Percentiles rank a stretch among this genome's conserved stretches.
phyloP scores from a whole-genome alignment of 2,329 filamentous ascomycete genomes.

The Trichoderma sp. region DNA sequence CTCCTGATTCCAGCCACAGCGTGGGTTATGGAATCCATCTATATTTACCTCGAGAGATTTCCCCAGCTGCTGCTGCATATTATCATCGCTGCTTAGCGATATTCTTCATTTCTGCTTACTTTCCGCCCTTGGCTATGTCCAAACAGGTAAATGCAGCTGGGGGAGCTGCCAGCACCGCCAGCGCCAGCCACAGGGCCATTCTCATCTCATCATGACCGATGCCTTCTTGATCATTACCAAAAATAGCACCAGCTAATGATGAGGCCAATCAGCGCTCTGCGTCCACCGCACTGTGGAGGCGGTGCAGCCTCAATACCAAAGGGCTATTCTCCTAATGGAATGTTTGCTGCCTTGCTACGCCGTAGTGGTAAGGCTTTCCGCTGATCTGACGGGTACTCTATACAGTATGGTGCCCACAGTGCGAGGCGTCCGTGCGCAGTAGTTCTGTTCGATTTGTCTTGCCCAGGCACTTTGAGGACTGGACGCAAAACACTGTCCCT shows the following conservation, averaged over 20 bases:
- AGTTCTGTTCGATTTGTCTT: background rate
- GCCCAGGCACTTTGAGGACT: background rate
- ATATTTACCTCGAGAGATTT: background rate
- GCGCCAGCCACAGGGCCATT: conserved; percentile 10
- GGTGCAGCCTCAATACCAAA: conserved; percentile 11
- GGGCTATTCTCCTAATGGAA: background rate
- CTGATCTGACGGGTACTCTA: background rate
- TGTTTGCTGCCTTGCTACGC: background rate
- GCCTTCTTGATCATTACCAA: conserved; percentile 7
- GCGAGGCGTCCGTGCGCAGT: background rate
- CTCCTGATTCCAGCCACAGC: conserved; percentile 15
- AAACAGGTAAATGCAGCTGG: background rate
- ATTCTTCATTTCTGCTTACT: conserved; percentile 6
- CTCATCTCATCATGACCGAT: conserved; percentile 15
- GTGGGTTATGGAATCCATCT: background rate
- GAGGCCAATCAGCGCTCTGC: background rate
- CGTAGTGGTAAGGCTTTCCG: conserved; percentile 8
- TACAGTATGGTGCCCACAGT: background rate
- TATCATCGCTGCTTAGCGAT: background rate
- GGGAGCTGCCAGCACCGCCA: background rate
- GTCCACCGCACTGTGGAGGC: conserved; percentile 15
- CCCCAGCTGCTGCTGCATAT: background rate
- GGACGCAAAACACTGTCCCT: background rate
- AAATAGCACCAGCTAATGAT: conserved; percentile 11
- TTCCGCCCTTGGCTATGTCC: background rate